These are phyloP conservation scores for Paraleonurus japonicus DNA, from an alignment of 257 asterid genomes.

Conservation along the genomic window DNA sequence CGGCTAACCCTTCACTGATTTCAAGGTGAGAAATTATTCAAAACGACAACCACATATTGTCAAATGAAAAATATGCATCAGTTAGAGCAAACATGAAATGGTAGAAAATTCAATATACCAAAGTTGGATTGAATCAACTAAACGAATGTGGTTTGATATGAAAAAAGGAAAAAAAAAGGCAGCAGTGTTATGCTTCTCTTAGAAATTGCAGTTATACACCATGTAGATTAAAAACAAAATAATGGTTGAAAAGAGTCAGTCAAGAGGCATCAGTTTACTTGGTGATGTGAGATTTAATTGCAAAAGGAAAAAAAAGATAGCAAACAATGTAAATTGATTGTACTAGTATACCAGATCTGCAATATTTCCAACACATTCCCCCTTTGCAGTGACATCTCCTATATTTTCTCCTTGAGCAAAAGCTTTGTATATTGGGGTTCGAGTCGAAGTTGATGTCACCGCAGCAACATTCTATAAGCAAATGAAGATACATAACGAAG, in stretches of 20 bases:
- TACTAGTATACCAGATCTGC: slow-evolving; percentile 83
- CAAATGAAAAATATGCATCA: slow-evolving; percentile 4
- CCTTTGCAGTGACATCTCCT: slow-evolving; percentile 99
- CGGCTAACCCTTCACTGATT: background rate
- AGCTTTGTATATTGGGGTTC: slow-evolving; percentile 98
- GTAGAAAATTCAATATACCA: background rate
- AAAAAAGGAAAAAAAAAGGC: background rate
- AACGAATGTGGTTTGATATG: background rate
- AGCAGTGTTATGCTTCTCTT: slow-evolving; percentile 5
- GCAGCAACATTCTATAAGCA: slow-evolving; percentile 82
- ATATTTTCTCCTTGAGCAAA: slow-evolving; percentile 98
- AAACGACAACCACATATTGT: background rate
- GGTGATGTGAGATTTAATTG: slow-evolving; percentile 10
- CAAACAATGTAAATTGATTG: slow-evolving; percentile 12
- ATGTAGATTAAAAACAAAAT: background rate
- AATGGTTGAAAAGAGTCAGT: background rate
- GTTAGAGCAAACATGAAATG: background rate
- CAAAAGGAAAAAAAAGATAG: slow-evolving; percentile 16
- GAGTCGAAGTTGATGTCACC: slow-evolving; percentile 95
- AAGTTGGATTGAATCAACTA: slow-evolving; percentile 6
- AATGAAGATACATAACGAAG: slow-evolving; percentile 26
- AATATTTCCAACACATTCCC: slow-evolving; percentile 92
- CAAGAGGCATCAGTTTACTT: slow-evolving; percentile 8
- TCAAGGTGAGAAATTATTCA: background rate
- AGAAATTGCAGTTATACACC: slow-evolving; percentile 6